Base-by-base conservation (phyloP, 2,329 filamentous ascomycete genomes). In the Apiospora hydei region DNA sequence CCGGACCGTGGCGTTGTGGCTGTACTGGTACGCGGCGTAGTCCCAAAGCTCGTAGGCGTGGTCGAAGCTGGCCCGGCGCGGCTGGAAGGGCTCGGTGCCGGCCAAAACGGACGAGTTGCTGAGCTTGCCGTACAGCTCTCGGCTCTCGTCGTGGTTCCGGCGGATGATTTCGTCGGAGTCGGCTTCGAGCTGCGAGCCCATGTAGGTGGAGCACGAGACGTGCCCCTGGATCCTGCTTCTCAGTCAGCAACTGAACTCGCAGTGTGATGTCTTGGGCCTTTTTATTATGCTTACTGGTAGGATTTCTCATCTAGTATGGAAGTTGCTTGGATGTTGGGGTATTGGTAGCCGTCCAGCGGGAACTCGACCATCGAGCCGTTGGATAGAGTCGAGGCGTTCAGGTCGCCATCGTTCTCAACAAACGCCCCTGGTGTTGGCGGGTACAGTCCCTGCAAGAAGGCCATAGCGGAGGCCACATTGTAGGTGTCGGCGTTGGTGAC, bases 381-480 rank as follows among this genome's bases (percentile, higher is more conserved):
- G 24, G 85, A 84, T 47, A 94, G 82, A 0, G 85, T 88, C 74
- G 89, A 85, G 16, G 87, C 84, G 47, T 80, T 78, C 13, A 73
- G 64, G 30, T 80, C 80, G 4, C 80, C 81, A 16, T 78, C 78
- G 1, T 84, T 79, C 5, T 80, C 78, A 7, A 81, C 77, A 44
- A 83, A 84, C 0, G 77, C 74, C 13, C 77, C 73, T 4, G 85
- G 85, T 0, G 88, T 87, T 0, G 94, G 93, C 2, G 95, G 94
- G 78, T 97, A 98, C 4, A 98, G 85, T 5, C 92, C 94, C 80
- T 98, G 95, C 76, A 96, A 83, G 81, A 97, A 97, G 0, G 92
- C 94, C 69, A 89, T 84, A 46, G 93, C 94, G 3, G 93, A 91
- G 73, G 88, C 91, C 69, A 90, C 88, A 44, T 95, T 78, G 77